These are phyloP conservation scores for Leishmania braziliensis DNA, from an alignment of 208 protist genomes.

Conservation along the genomic window DNA sequence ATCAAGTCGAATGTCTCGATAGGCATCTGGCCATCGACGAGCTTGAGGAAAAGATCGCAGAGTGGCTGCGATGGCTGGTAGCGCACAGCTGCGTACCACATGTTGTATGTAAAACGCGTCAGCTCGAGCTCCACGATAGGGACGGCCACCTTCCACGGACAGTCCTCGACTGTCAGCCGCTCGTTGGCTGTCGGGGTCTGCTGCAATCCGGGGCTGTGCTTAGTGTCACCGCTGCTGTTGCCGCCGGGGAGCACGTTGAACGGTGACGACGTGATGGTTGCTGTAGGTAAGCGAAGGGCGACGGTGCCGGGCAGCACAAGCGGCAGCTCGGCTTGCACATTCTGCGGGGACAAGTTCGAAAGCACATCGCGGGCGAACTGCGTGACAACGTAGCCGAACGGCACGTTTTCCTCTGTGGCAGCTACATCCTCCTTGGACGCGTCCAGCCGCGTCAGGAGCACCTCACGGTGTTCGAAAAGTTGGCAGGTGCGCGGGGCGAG, in stretches of 20 bases:
- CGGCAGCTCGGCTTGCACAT: constrained; percentile 6
- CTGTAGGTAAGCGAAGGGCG: not conserved
- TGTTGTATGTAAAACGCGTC: constrained; percentile 68
- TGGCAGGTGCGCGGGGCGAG: constrained; percentile 59
- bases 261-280: not conserved
- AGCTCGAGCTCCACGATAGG: constrained; percentile 62
- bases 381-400: constrained; percentile 66
- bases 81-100: constrained; percentile 66
- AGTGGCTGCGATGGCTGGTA: constrained; percentile 64
- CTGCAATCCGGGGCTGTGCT: not conserved
- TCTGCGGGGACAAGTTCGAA: constrained; percentile 30
- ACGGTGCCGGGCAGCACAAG: constrained; percentile 43
- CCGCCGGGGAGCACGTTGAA: not conserved
- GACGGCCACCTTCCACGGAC: constrained; percentile 18
- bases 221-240: not conserved
- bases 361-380: constrained; percentile 48
- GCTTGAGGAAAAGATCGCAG: constrained; percentile 61
- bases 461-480: constrained; percentile 50
- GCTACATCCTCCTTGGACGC: constrained; percentile 58
- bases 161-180: not conserved
- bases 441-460: constrained; percentile 40
- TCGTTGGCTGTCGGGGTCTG: not conserved
- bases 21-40: constrained; percentile 60
- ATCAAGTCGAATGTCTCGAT: constrained; percentile 54
- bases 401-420: constrained; percentile 47